Evolutionary conservation across 139 green algal species (phyloP).

Genomic region (Micractinium sp.): DNA sequence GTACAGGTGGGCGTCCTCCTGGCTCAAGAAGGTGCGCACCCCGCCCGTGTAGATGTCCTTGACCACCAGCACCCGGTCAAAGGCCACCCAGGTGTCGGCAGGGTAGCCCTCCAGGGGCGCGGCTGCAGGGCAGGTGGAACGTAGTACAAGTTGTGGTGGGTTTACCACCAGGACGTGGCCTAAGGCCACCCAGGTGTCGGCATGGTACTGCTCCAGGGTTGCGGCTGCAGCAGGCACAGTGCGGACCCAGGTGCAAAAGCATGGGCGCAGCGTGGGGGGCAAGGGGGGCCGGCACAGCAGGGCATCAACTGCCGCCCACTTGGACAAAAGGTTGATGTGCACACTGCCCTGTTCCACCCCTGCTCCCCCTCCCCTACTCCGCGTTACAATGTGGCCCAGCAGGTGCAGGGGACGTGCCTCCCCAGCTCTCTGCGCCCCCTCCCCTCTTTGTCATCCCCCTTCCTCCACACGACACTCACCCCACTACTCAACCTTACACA

Average conservation of each 20-base stretch:
- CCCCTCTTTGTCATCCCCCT: background rate
- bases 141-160: background rate
- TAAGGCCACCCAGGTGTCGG: too few species aligned
- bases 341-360: too few species aligned
- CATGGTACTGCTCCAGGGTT: background rate
- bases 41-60: conserved; percentile 81
- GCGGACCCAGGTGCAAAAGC: background rate
- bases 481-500: background rate
- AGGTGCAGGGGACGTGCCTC: background rate
- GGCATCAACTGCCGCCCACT: background rate
- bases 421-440: background rate
- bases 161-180: too few species aligned
- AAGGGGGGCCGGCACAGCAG: background rate
- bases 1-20: conserved; percentile 70
- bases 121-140: conserved; percentile 44
- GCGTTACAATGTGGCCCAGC: background rate
- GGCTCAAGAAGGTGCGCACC: conserved; percentile 67
- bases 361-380: too few species aligned
- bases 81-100: conserved; percentile 68
- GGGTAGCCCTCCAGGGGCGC: conserved; percentile 68
- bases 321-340: too few species aligned
- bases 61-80: conserved; percentile 82
- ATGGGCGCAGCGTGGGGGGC: too few species aligned
- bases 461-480: too few species aligned
- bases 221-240: background rate